These are phyloP conservation scores for Aspergillus steynii DNA, from an alignment of 495 filamentous ascomycete species.

Conservation along the genomic window DNA sequence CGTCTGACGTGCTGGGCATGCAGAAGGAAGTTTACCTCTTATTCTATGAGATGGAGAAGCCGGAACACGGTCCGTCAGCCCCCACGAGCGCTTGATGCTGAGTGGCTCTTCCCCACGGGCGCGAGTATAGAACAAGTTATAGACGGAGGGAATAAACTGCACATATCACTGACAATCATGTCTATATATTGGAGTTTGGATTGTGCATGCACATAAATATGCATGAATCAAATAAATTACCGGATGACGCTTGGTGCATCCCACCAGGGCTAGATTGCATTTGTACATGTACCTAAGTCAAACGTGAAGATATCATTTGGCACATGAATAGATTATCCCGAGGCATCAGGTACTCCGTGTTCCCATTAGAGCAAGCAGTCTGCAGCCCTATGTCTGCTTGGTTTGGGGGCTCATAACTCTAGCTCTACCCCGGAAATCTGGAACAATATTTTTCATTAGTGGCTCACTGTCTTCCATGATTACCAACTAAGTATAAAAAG, in stretches of 20 bases:
- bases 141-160: background rate
- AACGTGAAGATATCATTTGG: background rate
- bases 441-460: no score
- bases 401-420: no score
- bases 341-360: no score
- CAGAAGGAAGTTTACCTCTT: slow-evolving; percentile 94
- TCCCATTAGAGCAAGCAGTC: no score
- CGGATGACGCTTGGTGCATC: background rate
- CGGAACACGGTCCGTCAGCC: background rate
- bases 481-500: no score
- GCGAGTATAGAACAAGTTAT: background rate
- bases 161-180: background rate
- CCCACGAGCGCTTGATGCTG: background rate
- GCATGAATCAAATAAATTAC: background rate
- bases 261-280: background rate
- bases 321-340: background rate
- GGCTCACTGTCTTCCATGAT: no score
- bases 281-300: background rate
- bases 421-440: no score
- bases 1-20: slow-evolving; percentile 87
- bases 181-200: background rate
- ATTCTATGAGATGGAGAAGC: slow-evolving; percentile 83
- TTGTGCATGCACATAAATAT: background rate
- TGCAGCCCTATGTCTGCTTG: no score
- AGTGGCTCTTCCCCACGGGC: background rate